Evolutionary conservation across 192 early-diverging fungal species (phyloP), one percentile per base, ranked within the genome.

Genomic region (Allomyces arbusculus): DNA sequence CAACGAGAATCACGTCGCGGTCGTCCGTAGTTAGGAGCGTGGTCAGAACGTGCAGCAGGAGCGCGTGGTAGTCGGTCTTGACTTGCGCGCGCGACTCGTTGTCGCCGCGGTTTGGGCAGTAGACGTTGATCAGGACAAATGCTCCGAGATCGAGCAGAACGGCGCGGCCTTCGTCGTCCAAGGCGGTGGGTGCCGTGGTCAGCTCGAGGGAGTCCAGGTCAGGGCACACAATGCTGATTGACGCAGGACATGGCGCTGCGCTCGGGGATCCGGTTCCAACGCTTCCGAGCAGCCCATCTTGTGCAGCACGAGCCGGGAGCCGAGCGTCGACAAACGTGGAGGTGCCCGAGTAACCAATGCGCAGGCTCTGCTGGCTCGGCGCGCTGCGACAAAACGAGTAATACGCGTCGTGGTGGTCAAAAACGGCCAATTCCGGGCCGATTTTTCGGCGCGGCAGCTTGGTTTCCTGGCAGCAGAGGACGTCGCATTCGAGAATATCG

Each of bases 391-490:
- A 78, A 63, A 81, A 82, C 10, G 85, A 79, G 70, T 88, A 86
- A 72, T 89, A 92, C 8, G 83, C 79, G 62, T 87, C 79, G 66
- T 84, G 89, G 0, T 83, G 85, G 14, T 81, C 78, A 6, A 87
- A 75, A 28, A 86, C 44, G 0, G 80, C 84, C 12, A 85, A 45
- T 5, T 83, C 80, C 20, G 80, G 61, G 10, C 79, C 78, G 0
- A 88, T 69, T 63, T 80, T 80, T 11, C 75, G 69, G 2, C 80
- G 72, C 4, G 79, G 74, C 58, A 81, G 76, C 70, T 90, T 92
- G 65, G 82, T 81, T 76, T 92, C 90, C 68, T 92, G 90, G 19
- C 91, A 74, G 67, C 90, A 89, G 61, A 82, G 75, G 45, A 85
- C 79, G 66, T 86, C 83, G 16, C 79, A 69, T 23, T 71, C 68